Conservation (phyloP, 2,329 filamentous ascomycete species). For the Talaromyces atroroseus region DNA sequence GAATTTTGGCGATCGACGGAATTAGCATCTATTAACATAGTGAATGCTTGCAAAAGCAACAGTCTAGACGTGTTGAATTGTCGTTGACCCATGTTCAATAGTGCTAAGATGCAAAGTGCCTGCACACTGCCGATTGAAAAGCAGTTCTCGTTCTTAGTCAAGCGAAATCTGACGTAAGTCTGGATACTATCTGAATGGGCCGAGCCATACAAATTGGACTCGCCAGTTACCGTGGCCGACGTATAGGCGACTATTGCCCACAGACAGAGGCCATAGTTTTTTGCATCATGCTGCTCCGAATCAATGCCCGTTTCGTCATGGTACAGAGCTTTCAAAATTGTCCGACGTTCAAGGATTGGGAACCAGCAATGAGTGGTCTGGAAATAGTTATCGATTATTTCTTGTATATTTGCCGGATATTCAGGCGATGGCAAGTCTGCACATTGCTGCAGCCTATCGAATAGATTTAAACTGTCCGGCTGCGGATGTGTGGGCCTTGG, state of each 20-base stretch:
- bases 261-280: slow-evolving; percentile 25
- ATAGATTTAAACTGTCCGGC: background rate
- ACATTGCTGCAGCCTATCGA: slow-evolving; percentile 23
- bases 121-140: slow-evolving; percentile 50
- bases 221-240: slow-evolving; percentile 24
- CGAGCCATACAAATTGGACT: background rate
- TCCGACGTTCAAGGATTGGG: slow-evolving; percentile 64
- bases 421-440: slow-evolving; percentile 38
- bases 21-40: slow-evolving; percentile 45
- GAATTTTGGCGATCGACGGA: slow-evolving; percentile 18
- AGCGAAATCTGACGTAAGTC: slow-evolving; percentile 50
- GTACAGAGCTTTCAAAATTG: slow-evolving; percentile 47
- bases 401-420: slow-evolving; percentile 47
- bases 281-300: background rate
- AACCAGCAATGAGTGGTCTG: slow-evolving; percentile 73
- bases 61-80: slow-evolving; percentile 58
- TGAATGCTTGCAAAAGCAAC: slow-evolving; percentile 59
- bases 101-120: slow-evolving; percentile 53
- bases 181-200: slow-evolving; percentile 44
- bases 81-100: slow-evolving; percentile 58
- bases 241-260: slow-evolving; percentile 58
- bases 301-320: slow-evolving; percentile 46
- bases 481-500: background rate
- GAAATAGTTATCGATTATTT: slow-evolving; percentile 66
- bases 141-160: slow-evolving; percentile 35